These are phyloP conservation scores for Chaetomiaceae sp. DNA, from an alignment of 2,329 filamentous ascomycete genomes.

Conservation along the genomic window DNA sequence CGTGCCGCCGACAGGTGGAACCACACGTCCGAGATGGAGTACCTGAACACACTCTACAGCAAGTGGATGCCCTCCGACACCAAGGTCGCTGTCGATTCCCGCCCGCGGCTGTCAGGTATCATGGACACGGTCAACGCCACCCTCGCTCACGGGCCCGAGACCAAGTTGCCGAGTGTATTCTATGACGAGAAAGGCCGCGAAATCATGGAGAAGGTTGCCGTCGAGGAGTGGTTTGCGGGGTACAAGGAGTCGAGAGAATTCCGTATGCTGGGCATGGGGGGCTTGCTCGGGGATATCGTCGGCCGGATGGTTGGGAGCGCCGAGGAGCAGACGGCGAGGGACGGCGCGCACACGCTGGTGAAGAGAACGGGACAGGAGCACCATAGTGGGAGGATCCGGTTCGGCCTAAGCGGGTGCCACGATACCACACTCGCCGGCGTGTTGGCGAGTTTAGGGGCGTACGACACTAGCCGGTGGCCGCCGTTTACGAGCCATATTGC, in stretches of 20 bases:
- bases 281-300: slow-evolving; percentile 77
- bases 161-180: slow-evolving; percentile 76
- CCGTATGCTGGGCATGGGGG: slow-evolving; percentile 81
- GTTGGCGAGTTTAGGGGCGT: slow-evolving; percentile 74
- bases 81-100: slow-evolving; percentile 74
- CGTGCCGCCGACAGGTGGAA: slow-evolving; percentile 72
- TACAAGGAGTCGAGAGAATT: slow-evolving; percentile 84
- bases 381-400: slow-evolving; percentile 51
- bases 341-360: slow-evolving; percentile 48
- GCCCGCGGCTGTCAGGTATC: slow-evolving; percentile 79
- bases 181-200: slow-evolving; percentile 70
- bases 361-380: slow-evolving; percentile 33
- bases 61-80: slow-evolving; percentile 78
- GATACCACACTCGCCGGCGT: slow-evolving; percentile 86
- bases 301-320: slow-evolving; percentile 66
- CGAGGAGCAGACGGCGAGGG: slow-evolving; percentile 50
- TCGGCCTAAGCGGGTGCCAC: slow-evolving; percentile 82
- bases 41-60: slow-evolving; percentile 70
- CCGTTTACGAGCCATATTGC: slow-evolving; percentile 91
- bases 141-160: slow-evolving; percentile 74
- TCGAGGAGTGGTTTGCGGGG: slow-evolving; percentile 91
- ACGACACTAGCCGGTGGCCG: slow-evolving; percentile 72
- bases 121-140: slow-evolving; percentile 94
- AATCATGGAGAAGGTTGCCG: slow-evolving; percentile 69
- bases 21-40: slow-evolving; percentile 72